Conservation (phyloP, 495 filamentous ascomycete species). For the Podospora didyma region DNA sequence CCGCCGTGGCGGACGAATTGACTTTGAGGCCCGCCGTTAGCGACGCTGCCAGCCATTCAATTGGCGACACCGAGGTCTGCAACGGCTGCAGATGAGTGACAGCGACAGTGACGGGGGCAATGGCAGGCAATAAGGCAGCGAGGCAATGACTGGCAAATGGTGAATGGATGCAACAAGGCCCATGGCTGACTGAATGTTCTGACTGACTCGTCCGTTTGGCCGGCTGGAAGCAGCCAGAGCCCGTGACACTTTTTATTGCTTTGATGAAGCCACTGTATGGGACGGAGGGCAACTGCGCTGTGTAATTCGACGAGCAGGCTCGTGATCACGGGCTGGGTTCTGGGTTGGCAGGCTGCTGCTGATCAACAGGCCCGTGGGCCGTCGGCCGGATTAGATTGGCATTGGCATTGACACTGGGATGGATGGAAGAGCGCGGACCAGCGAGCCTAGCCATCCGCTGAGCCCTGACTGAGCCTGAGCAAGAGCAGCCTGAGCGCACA, state of each 20-base stretch:
- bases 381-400: constrained; percentile 17
- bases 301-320: constrained; percentile 4
- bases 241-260: constrained; percentile 14
- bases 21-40: constrained; percentile 4
- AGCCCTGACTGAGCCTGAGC: no score
- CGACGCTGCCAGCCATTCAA: constrained; percentile 1
- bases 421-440: no score
- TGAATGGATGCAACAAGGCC: background rate
- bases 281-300: background rate
- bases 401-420: constrained; percentile 14
- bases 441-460: no score
- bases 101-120: background rate
- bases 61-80: constrained; percentile 5
- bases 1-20: constrained; percentile 22
- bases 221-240: constrained; percentile 8
- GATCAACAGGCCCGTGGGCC: constrained; percentile 7
- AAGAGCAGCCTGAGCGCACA: no score
- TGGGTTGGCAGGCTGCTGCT: no score
- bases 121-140: no score
- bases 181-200: no score
- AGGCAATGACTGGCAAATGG: background rate
- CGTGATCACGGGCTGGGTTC: constrained; percentile 25
- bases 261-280: constrained; percentile 11
- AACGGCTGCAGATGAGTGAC: background rate
- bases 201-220: background rate